Base-by-base conservation (phyloP, 2,329 filamentous ascomycete genomes). In the Fusarium sp. region DNA sequence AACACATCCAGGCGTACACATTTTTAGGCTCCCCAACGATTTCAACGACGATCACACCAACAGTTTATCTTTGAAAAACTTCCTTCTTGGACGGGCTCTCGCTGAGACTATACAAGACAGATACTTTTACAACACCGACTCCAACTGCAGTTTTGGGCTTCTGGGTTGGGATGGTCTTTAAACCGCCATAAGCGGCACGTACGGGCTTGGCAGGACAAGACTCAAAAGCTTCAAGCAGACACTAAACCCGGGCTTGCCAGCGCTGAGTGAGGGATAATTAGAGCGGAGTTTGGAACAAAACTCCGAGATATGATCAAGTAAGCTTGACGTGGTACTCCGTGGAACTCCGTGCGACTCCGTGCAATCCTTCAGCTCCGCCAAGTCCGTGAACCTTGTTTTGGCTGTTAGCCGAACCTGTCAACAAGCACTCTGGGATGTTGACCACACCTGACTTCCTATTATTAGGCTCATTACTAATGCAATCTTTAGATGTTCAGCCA, bases 151-250 rank as follows among this genome's bases (percentile, higher is more conserved):
- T 20, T 45, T 69, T 45, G 63, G 67, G 22, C 63, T 66, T 56
- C 67, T 66, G 22, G 67, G 58, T 11, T 69, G 67, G 50, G 58
- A 69, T 8, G 22, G n/a, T 13, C 24, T 65, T 18, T 65, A 13
- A 60, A 40, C 3, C 11, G 27, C 18, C n/a, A 13, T 5, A 34
- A 34, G 47, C 11, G 47, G 24, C 22, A 14, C 13, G 47, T 22
- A 52, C 27, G 47, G 9, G 37, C 37, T 38, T 38, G 16, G 37
- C 37, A n/a, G 14, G 16, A 13, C 31, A 34, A 34, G 1, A 34
- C 31, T 34, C 31, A 13, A 34, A 34, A 34, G 31, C 31, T 34
- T 1, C 11, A 13, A 22, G 11, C 40, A 16, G 40, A 42, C n/a
- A 20, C 2, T 7, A 13, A 42, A 42, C 11, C 40, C 6, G 14